Percentiles rank a stretch among this genome's conserved stretches.
Conservation (phyloP, 2,329 filamentous ascomycete species). For the Trichoderma atroviride region DNA sequence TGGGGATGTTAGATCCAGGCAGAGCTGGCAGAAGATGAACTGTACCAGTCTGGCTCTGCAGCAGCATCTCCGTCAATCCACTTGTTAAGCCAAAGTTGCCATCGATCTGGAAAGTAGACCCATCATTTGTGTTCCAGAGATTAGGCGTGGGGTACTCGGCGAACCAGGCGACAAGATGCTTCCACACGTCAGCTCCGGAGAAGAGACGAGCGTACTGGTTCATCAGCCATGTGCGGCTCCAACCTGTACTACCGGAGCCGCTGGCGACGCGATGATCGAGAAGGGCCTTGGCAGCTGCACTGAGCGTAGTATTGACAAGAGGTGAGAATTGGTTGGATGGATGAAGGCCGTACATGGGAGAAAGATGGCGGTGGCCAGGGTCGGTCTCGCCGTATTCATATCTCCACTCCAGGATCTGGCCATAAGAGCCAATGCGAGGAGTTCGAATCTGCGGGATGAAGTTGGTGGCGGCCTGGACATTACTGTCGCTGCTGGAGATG, state of each 20-base stretch:
- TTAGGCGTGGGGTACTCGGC: constrained; percentile 36
- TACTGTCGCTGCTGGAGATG: constrained; percentile 16
- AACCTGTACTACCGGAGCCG: constrained; percentile 37
- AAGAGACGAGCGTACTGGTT: constrained; percentile 50
- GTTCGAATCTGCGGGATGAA: constrained; percentile 26
- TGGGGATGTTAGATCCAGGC: constrained; percentile 29
- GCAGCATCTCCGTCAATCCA: constrained; percentile 48
- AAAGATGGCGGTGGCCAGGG: constrained; percentile 51
- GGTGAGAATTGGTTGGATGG: constrained; percentile 40
- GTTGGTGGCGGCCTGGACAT: constrained; percentile 18
- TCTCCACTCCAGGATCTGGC: constrained; percentile 44
- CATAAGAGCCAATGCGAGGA: constrained; percentile 32
- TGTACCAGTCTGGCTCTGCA: constrained; percentile 43
- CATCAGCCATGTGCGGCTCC: constrained; percentile 52
- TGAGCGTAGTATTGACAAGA: constrained; percentile 26
- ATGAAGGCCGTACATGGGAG: constrained; percentile 50
- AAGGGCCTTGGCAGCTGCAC: constrained; percentile 35
- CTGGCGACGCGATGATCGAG: constrained; percentile 38
- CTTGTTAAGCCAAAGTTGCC: constrained; percentile 53
- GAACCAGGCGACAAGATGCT: constrained; percentile 33
- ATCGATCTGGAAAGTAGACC: constrained; percentile 50
- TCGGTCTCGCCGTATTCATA: constrained; percentile 43
- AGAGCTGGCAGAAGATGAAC: constrained; percentile 36
- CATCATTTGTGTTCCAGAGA: constrained; percentile 43
- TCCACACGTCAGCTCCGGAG: constrained; percentile 39